Evolutionary conservation across 345 rosid species (phyloP).

Genomic region (Mallotus nudiflorus): DNA sequence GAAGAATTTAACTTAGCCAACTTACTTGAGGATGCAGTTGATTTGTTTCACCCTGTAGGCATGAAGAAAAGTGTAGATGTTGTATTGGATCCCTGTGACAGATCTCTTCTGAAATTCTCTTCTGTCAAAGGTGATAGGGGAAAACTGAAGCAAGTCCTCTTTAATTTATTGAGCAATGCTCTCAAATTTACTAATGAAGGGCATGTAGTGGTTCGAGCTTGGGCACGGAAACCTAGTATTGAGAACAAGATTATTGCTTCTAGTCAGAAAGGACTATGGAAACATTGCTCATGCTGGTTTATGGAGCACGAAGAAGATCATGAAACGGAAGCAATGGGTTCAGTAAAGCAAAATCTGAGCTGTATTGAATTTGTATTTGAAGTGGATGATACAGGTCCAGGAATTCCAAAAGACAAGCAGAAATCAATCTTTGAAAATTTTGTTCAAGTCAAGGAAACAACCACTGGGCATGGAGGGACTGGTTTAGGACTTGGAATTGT

Average conservation of each 20-base stretch:
- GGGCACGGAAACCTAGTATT: slow-evolving; percentile 50
- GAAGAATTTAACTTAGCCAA: slow-evolving; percentile 60
- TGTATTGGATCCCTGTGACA: slow-evolving; percentile 60
- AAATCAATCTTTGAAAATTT: slow-evolving; percentile 71
- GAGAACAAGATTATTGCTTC: slow-evolving; percentile 36
- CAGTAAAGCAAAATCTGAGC: slow-evolving; percentile 19
- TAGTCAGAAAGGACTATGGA: slow-evolving; percentile 25
- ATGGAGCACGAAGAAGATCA: slow-evolving; percentile 22
- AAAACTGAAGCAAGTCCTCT: slow-evolving; percentile 59
- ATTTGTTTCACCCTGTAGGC: slow-evolving; percentile 55
- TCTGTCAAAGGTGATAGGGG: slow-evolving; percentile 61
- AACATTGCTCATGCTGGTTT: slow-evolving; percentile 24
- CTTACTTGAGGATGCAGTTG: slow-evolving; percentile 62
- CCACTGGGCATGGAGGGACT: slow-evolving; percentile 60
- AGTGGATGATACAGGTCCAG: slow-evolving; percentile 83
- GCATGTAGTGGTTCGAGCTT: slow-evolving; percentile 56
- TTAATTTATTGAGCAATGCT: slow-evolving; percentile 72
- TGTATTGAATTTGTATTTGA: slow-evolving; percentile 59
- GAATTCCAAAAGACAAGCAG: slow-evolving; percentile 66
- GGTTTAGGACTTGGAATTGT: slow-evolving; percentile 92
- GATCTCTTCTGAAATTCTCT: slow-evolving; percentile 46
- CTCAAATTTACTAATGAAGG: slow-evolving; percentile 76
- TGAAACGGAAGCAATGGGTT: slow-evolving; percentile 24
- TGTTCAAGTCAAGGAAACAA: slow-evolving; percentile 76
- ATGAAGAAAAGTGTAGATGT: slow-evolving; percentile 68